A percentile compares a stretch with the other conserved stretches of the same genome.
These are phyloP conservation scores for Paraphaeosphaeria minitans DNA, from an alignment of 2,329 filamentous ascomycete species.

Conservation along the genomic window DNA sequence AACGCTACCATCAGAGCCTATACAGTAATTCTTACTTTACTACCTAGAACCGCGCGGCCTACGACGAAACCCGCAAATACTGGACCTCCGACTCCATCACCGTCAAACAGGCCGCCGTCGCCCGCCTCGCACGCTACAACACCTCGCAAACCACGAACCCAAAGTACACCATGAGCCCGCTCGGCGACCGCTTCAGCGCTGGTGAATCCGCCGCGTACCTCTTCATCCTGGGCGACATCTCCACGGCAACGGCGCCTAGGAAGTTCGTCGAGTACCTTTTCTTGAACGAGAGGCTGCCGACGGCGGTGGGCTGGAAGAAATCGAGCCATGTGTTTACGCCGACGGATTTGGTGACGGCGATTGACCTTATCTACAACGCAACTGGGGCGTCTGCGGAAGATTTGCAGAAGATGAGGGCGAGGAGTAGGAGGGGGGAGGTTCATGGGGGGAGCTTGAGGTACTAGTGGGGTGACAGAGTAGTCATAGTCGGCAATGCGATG, in stretches of 20 bases:
- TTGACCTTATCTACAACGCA: constrained; percentile 11
- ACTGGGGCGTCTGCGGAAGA: constrained; percentile 4
- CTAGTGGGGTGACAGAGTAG: no score
- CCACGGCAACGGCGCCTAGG: constrained; percentile 46
- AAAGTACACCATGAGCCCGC: constrained; percentile 27
- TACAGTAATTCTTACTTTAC: no score
- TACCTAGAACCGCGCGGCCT: constrained; percentile 58
- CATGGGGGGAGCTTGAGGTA: background rate
- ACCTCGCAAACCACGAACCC: constrained; percentile 54
- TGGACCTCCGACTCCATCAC: constrained; percentile 51
- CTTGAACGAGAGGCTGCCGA: constrained; percentile 49
- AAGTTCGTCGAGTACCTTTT: constrained; percentile 53
- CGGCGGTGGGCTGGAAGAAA: constrained; percentile 45
- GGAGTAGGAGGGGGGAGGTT: constrained; percentile 1
- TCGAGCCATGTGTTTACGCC: background rate
- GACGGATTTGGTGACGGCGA: constrained; percentile 3
- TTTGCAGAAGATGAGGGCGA: background rate
- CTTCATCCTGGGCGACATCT: constrained; percentile 53
- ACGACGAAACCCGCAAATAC: constrained; percentile 52
- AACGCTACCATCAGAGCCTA: no score
- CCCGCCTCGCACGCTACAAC: constrained; percentile 50
- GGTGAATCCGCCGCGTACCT: constrained; percentile 57
- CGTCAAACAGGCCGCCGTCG: constrained; percentile 51
- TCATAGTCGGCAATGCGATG: no score
- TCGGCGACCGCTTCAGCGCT: constrained; percentile 46